Evolutionary conservation across 2,329 filamentous ascomycete genomes (phyloP).

Genomic region (Helotiales sp.): DNA sequence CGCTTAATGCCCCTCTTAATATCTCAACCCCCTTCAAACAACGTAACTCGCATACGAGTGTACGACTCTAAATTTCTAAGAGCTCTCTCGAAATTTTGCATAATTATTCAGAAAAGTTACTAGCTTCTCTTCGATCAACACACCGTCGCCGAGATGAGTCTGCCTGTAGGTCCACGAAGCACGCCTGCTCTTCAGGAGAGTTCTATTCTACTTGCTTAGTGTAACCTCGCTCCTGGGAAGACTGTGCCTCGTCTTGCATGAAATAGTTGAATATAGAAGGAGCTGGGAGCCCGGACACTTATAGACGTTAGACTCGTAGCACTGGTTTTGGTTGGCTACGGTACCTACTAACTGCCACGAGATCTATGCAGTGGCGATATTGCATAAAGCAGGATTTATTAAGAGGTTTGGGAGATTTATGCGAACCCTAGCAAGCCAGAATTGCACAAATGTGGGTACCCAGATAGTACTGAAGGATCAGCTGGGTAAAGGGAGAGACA

Average conservation of each 20-base stretch:
- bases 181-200: neutral
- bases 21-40: neutral
- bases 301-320: constrained; percentile 1
- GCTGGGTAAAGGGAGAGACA: neutral
- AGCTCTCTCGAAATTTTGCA: neutral
- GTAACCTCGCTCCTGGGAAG: neutral
- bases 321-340: neutral
- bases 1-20: neutral
- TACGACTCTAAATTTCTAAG: neutral
- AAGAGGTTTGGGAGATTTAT: no score
- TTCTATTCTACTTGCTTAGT: neutral
- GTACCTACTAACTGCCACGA: no score
- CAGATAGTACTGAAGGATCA: neutral
- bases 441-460: no score
- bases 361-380: no score
- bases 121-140: neutral
- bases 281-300: neutral
- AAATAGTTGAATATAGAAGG: constrained; percentile 4
- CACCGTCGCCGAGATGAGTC: constrained; percentile 8
- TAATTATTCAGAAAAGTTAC: neutral
- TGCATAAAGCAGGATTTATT: no score
- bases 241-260: constrained; percentile 3
- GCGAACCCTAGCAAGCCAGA: no score
- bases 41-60: neutral
- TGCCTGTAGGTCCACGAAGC: neutral